A percentile compares a stretch with the other conserved stretches of the same genome.
Conservation (phyloP, 345 rosid genomes). For the Camelina neglecta region DNA sequence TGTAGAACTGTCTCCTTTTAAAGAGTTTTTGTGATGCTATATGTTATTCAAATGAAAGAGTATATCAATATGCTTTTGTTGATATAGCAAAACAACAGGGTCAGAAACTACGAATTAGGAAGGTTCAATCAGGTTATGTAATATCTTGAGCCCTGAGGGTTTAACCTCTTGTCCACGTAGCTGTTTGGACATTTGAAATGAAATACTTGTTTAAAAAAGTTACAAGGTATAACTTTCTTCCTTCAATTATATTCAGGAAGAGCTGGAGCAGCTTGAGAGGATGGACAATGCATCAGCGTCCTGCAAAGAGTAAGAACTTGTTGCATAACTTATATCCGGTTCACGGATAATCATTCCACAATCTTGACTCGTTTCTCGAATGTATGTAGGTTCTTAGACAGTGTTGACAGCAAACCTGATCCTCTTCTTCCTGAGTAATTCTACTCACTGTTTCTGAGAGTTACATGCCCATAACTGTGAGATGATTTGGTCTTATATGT, state of each 20-base stretch:
- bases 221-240: conserved; percentile 11
- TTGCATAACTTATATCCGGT: neutral
- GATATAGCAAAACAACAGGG: neutral
- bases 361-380: conserved; percentile 11
- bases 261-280: conserved; percentile 75
- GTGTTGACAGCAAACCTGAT: conserved; percentile 67
- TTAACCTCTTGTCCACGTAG: conserved; percentile 6
- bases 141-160: neutral
- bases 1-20: conserved; percentile 12
- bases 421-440: conserved; percentile 77
- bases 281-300: conserved; percentile 72
- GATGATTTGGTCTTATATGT: conserved; percentile 10
- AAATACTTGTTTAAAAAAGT: neutral
- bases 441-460: neutral
- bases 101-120: conserved; percentile 4
- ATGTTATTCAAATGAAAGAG: neutral
- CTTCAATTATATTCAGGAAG: conserved; percentile 59
- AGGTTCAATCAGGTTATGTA: neutral
- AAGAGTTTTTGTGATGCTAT: neutral
- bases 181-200: conserved; percentile 13
- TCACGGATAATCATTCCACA: neutral
- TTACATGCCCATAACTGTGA: neutral
- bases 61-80: neutral
- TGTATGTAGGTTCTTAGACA: conserved; percentile 58
- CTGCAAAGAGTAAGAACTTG: conserved; percentile 65